Evolutionary conservation across 352 stramenopile genomes (phyloP), one percentile per base, ranked within the genome.

Genomic region (Phytopythium boreale): DNA sequence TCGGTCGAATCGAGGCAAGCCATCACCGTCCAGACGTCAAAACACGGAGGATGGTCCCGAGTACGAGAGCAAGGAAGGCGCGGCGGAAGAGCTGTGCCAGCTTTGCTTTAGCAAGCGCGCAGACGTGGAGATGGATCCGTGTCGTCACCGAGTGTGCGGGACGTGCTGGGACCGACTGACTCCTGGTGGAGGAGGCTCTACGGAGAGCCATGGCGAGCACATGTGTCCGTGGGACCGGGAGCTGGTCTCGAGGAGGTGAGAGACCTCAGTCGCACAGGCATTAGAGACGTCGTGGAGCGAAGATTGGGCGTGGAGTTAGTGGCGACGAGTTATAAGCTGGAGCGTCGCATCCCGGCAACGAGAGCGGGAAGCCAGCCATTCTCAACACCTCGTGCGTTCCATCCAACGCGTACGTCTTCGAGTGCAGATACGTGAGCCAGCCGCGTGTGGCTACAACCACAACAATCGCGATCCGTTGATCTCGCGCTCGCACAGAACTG

Each of bases 211-310:
- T 34, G 50, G 37, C 24, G 43, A 56, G 43, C 69, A 70, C 19
- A 57, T 79, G 59, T 90, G 82, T 69, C 82, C 82, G 11, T 89
- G 82, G 82, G 82, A 90, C 72, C 78, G 82, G 22, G 76, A 87
- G 36, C 31, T 68, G 11, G 82, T 87, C 29, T 74, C 72, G 22
- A 77, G 80, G 68, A 56, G 59, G 51, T 73, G 29, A 58, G 31
- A 20, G 27, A 15, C 12, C 47, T 11, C 24, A 1, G 2, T 27
- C 2, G 12, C 7, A 14, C 31, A 51, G 24, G 46, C 24, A 29
- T 19, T 29, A 39, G 10, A 39, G 5, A 15, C 10, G 34, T 14
- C 11, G 11, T 53, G 22, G 4, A 34, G 11, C 47, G 22, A 2
- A 22, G 41, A 9, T 46, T 22, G 20, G 41, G 20, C 20, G 41